phyloP scores from a whole-genome alignment of 305 asterid species.

The Ajuga reptans region DNA sequence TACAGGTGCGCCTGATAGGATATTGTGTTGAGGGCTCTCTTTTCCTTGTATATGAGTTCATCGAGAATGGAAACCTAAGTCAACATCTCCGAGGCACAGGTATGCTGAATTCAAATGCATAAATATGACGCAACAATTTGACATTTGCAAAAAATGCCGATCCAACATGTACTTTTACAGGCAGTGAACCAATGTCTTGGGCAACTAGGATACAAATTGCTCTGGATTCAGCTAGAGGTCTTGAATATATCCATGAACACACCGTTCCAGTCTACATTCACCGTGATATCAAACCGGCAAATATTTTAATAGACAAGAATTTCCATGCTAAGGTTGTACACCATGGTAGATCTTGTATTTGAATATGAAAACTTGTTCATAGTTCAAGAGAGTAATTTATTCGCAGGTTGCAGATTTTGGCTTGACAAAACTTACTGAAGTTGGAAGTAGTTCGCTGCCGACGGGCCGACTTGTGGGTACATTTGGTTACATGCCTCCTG shows the following conservation, averaged over 20 bases:
- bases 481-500: constrained; percentile 98
- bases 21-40: constrained; percentile 90
- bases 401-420: constrained; percentile 94
- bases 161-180: constrained; percentile 33
- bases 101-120: constrained; percentile 23
- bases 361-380: constrained; percentile 7
- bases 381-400: constrained; percentile 1
- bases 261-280: constrained; percentile 89
- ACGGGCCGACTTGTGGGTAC: constrained; percentile 85
- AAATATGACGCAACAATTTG: background rate
- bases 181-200: constrained; percentile 76
- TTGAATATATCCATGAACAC: constrained; percentile 92
- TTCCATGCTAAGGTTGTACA: constrained; percentile 71
- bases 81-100: constrained; percentile 85
- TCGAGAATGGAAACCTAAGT: constrained; percentile 85
- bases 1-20: constrained; percentile 93
- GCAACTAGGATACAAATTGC: constrained; percentile 83
- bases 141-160: background rate
- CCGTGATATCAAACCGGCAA: constrained; percentile 90
- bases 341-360: constrained; percentile 16
- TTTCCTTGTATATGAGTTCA: constrained; percentile 83
- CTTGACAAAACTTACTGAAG: constrained; percentile 80
- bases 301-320: constrained; percentile 80
- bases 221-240: constrained; percentile 93
- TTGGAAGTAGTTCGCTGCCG: constrained; percentile 68